Evolutionary conservation across 23 red algal species (phyloP), one percentile per base, ranked within the genome.

Genomic region (Gracilaria vermiculophylla): DNA sequence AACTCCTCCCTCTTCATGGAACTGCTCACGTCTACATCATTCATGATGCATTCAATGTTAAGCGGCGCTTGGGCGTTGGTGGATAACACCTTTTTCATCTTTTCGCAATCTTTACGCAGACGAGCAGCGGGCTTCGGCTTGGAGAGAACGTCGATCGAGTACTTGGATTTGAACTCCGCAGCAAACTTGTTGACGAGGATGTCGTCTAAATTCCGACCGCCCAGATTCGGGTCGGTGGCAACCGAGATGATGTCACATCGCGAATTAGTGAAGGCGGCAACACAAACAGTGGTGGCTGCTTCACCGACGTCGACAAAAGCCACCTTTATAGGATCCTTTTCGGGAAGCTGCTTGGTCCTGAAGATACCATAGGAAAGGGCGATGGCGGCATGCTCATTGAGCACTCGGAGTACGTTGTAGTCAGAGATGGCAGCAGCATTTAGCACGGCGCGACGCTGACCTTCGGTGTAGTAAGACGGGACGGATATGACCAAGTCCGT

Each of bases 11-110:
- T 80, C 42, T 77, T 65, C 16, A 99, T 93, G 9, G 61, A 62
- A 3, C 73, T 70, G 4, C 37, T 66, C 27, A 99, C 97, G 76
- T 99, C 97, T n/a, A 94, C 77, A 67, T 99, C 97, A 80, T 99
- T 87, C 97, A 99, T 95, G 37, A 99, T 70, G 69, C 97, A 95
- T 53, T 99, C 97, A 28, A 99, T 90, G 76, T 95, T 99, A 37
- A 99, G 86, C 14, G 57, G 51, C 9, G 89, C 97, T 45, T 93
- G 51, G 15, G 92, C 41, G 29, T 95, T 94, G 0, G 97, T 94
- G 24, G 87, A 93, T 19, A 99, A 82, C 19, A 99, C 73, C 69
- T 93, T 93, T 77, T 99, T 99, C 40, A 95, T 45, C 72, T 95
- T 95, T 77, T 99, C 97, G 35, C 71, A 88, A 31, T 91, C 87